Base-by-base conservation (phyloP, 148 eudicot species). In the Mesembryanthemum crystallinum region DNA sequence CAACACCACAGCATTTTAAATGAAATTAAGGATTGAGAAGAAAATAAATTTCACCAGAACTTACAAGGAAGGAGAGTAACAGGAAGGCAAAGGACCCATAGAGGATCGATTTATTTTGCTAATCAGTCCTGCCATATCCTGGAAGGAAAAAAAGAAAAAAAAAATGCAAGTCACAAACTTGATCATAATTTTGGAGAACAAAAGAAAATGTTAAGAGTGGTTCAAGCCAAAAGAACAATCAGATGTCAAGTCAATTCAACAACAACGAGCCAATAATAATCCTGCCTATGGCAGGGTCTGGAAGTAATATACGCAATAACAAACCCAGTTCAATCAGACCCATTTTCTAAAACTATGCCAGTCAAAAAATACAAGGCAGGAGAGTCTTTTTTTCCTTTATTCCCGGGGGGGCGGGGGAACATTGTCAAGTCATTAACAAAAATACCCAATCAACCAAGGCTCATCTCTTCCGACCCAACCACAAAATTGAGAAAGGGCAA, bases 41-140 rank as follows among this genome's bases (percentile, higher is more conserved):
- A 47, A 78, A 62, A 21, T 13, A 32, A 66, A 13, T 49, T 21
- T 14, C 54, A 67, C 21, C 42, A 47, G 20, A 62, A 77, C 99
- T 89, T 87, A 95, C 99, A 95, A 72, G 78, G 97, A 86, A 47
- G 97, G 94, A 77, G 99, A 95, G 72, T 92, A 95, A 76, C 99
- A 95, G 28, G 97, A 85, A 77, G 99, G 99, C 80, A 95, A 67
- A 61, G 99, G 99, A 73, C 99, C 99, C 73, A 95, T 95, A 37
- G 94, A 95, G 9, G 97, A 92, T 70, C 99, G 84, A 79, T 95
- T 92, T 78, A 95, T 89, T 89, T 95, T 95, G 79, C 97, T 95
- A 79, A 95, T 95, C 76, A 95, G 82, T 78, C 99, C 99, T 27
- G 99, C 97, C 99, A 95, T 95, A 84, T 95, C 99, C 99, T 95